Evolutionary conservation across 2,329 filamentous ascomycete species (phyloP), one percentile per base, ranked within the genome.

Genomic region (Lasiodiplodia hormozganensis): DNA sequence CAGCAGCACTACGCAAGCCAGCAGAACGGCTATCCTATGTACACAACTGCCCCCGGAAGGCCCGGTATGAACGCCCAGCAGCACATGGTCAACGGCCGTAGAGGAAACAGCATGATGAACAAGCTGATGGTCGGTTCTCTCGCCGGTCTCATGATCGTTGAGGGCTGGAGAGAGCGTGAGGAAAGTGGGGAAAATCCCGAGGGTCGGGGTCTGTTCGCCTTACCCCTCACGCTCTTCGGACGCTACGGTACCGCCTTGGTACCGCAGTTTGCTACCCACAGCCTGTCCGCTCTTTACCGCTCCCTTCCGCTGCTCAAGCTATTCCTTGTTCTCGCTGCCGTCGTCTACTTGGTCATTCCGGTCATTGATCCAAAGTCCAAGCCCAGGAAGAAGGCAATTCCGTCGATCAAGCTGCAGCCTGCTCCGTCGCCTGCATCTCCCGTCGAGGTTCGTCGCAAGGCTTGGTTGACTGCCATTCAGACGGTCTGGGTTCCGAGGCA

Each of bases 101-200:
- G 80, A 21, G 78, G 78, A 70, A 81, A 83, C 53, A 85, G 85
- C 43, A 83, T 85, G 72, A 80, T 89, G 73, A 87, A 86, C 75
- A 97, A 96, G 81, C 85, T 97, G 72, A 96, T 97, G 92, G 89
- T 97, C 5, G 95, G 95, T 52, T 95, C 94, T 21, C 86, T 98
- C 69, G 95, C 94, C 28, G 94, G 93, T 16, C 84, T 98, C 21
- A 97, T 98, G 94, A 86, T 97, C 40, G 57, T 68, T 21, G 94
- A 97, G 80, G 93, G 93, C 1, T 85, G 94, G 67, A 87, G 91
- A 76, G 82, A 89, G 72, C 77, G 80, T 47, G 87, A 88, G 76
- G 87, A 88, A 73, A 86, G 85, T 57, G 89, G 76, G 67, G 76
- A 80, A 58, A 76, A 79, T 49, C 74, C 81, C 16, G 77, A 76